A percentile compares a stretch with the other conserved stretches of the same genome.
Evolutionary conservation across 352 stramenopile genomes (phyloP).

Genomic region (Phytophthora idaei): DNA sequence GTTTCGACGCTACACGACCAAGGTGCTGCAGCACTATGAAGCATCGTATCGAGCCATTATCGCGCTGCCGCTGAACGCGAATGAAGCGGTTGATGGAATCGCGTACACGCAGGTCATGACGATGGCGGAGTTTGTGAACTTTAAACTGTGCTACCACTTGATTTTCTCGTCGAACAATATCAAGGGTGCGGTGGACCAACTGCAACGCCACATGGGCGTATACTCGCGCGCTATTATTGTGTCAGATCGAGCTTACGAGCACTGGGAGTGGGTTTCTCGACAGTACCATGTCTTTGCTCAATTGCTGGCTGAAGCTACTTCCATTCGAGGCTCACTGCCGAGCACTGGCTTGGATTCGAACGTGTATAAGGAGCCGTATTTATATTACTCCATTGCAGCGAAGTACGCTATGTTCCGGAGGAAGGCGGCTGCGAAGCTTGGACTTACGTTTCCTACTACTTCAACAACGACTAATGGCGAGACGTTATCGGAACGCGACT

Average conservation of each 20-base stretch:
- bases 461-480: slow-evolving; percentile 25
- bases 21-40: slow-evolving; percentile 88
- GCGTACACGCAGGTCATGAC: slow-evolving; percentile 75
- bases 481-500: slow-evolving; percentile 49
- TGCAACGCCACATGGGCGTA: slow-evolving; percentile 80
- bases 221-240: slow-evolving; percentile 63
- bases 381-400: slow-evolving; percentile 85
- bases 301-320: slow-evolving; percentile 72
- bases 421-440: slow-evolving; percentile 66
- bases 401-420: slow-evolving; percentile 85
- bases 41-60: slow-evolving; percentile 73
- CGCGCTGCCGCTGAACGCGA: slow-evolving; percentile 61
- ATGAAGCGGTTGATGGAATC: slow-evolving; percentile 41
- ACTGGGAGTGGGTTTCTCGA: slow-evolving; percentile 85
- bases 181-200: slow-evolving; percentile 84
- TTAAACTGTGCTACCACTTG: slow-evolving; percentile 89
- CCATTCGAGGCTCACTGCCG: slow-evolving; percentile 65
- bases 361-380: slow-evolving; percentile 87
- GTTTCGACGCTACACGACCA: slow-evolving; percentile 86
- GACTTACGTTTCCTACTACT: slow-evolving; percentile 38
- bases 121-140: slow-evolving; percentile 88
- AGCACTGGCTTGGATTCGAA: slow-evolving; percentile 71
- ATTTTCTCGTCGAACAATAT: slow-evolving; percentile 88
- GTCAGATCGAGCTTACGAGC: slow-evolving; percentile 69
- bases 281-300: slow-evolving; percentile 91